Evolutionary conservation across 2,329 filamentous ascomycete species (phyloP), one percentile per base, ranked within the genome.

Genomic region (Fusarium aywerte): DNA sequence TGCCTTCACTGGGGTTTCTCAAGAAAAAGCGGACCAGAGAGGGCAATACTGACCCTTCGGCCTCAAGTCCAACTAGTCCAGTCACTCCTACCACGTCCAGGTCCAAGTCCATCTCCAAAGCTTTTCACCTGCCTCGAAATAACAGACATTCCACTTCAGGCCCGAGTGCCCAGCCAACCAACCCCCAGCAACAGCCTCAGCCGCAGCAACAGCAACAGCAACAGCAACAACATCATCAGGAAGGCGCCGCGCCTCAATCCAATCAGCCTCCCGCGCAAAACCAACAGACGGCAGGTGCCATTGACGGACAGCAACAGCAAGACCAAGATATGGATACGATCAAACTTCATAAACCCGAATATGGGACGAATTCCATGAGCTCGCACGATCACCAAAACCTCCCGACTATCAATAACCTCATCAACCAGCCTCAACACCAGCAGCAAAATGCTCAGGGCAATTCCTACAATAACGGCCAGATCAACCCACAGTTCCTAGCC

Each of bases 11-110:
- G 85, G 93, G 93, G 81, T 93, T 97, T 78, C 89, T 98, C 79
- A 97, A 97, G 88, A 98, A 97, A 88, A 97, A 97, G 87, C 90
- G 93, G 88, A 97, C 93, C 83, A 96, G 93, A 88, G 93, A 97
- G 84, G 91, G 89, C 77, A 87, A 89, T 77, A 85, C 87, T 78
- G 89, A 92, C 78, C 86, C 85, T 73, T 88, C 89, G 76, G 84
- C 89, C 75, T 84, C 85, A 70, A 90, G 90, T 78, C 85, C 87
- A 71, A 85, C 84, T 69, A 89, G 87, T 75, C 86, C 87, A 62
- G 82, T 88, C 73, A 89, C 88, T 62, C 85, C 87, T 62, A 84
- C 84, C 61, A 84, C 84, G 66, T 59, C 68, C 40, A 65, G 70
- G 48, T 82, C 83, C 63, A 82, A 82, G 54, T 82, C 82, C 56